Evolutionary conservation across 768 basidiomycete species (phyloP).

Genomic region (Dioszegia hungarica): DNA sequence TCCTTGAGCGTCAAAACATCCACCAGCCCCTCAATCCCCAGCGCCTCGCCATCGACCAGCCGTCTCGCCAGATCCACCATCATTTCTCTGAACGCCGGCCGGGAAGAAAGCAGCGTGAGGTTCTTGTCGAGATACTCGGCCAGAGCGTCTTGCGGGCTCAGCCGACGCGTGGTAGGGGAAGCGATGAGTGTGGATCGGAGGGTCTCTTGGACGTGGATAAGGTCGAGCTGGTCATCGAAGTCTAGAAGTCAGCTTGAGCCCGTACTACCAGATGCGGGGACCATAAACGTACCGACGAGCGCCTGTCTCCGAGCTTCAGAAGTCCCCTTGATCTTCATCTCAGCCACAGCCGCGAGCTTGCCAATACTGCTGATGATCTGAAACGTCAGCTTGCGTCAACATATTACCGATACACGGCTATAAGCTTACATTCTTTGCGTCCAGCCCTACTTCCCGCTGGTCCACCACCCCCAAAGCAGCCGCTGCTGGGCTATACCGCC

Average conservation of each 20-base stretch:
- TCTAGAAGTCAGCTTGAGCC: constrained; percentile 52
- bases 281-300: constrained; percentile 18
- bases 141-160: neutral
- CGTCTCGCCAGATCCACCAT: constrained; percentile 66
- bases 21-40: constrained; percentile 72
- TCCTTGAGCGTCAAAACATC: constrained; percentile 84
- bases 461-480: constrained; percentile 59
- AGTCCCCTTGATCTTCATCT: constrained; percentile 52
- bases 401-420: neutral
- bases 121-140: constrained; percentile 45
- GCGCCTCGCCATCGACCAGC: constrained; percentile 67
- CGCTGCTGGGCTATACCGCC: constrained; percentile 63
- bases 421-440: constrained; percentile 67
- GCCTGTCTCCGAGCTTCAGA: constrained; percentile 14
- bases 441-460: constrained; percentile 58
- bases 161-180: neutral
- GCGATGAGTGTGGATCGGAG: constrained; percentile 60
- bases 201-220: constrained; percentile 74
- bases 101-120: constrained; percentile 53
- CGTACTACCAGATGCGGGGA: neutral
- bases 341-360: constrained; percentile 74
- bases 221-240: constrained; percentile 81
- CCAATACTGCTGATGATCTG: constrained; percentile 91
- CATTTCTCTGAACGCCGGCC: constrained; percentile 59
- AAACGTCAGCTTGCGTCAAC: constrained; percentile 9